Evolutionary conservation across 106 monocot species (phyloP).

Genomic region (Dioscorea zingiberensis): DNA sequence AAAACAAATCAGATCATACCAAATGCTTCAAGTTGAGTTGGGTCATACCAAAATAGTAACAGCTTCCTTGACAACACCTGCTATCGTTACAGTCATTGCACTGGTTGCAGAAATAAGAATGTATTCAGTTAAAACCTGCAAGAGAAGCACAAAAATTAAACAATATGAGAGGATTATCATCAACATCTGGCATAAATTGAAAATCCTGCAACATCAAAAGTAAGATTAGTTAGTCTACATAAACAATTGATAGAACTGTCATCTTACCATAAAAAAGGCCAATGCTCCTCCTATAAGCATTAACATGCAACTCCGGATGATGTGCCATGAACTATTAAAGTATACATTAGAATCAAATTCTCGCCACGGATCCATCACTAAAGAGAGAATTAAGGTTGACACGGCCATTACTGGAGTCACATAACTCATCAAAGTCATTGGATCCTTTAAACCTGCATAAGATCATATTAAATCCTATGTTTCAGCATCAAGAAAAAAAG

Average conservation of each 20-base stretch:
- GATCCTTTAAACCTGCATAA: conserved; percentile 67
- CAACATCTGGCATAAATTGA: neutral
- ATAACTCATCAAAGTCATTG: conserved; percentile 89
- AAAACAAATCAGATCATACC: too few species aligned
- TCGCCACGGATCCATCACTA: conserved; percentile 79
- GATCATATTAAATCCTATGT: neutral
- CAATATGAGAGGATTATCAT: neutral
- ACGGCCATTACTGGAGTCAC: conserved; percentile 89
- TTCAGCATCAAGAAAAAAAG: neutral
- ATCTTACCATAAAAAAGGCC: conserved; percentile 83
- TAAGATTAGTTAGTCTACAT: neutral
- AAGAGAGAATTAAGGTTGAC: conserved; percentile 61
- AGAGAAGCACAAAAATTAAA: neutral
- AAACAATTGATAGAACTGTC: neutral
- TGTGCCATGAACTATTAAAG: conserved; percentile 64
- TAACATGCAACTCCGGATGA: conserved; percentile 57
- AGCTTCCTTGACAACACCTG: conserved; percentile 93
- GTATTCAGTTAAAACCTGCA: conserved; percentile 98
- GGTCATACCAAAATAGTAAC: conserved; percentile 83
- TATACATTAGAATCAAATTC: conserved; percentile 51
- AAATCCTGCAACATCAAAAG: neutral
- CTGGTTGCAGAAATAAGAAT: conserved; percentile 93
- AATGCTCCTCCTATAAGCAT: conserved; percentile 76
- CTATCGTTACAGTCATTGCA: conserved; percentile 93
- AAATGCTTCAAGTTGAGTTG: too few species aligned